phyloP scores from a whole-genome alignment of 1,284 basidiomycete species.

The Phylloporus sp. region DNA sequence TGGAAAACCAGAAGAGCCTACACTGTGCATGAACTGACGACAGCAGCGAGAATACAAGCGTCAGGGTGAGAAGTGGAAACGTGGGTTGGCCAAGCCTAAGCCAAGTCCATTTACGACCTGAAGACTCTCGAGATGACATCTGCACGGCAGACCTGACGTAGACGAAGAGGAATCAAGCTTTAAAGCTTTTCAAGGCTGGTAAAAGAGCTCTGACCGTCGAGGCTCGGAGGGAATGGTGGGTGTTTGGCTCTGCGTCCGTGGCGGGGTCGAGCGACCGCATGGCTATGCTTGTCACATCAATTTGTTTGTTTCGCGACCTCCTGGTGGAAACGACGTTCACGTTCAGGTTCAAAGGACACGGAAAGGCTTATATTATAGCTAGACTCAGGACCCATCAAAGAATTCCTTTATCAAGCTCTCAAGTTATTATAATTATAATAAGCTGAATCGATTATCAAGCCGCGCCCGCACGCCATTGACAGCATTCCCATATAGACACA shows the following conservation, averaged over 20 bases:
- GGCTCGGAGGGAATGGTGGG: neutral
- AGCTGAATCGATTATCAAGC: no score
- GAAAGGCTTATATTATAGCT: neutral
- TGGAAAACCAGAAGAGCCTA: slow-evolving; percentile 3
- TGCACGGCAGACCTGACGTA: neutral
- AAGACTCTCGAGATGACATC: slow-evolving; percentile 14
- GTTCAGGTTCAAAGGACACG: neutral
- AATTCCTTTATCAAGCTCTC: no score
- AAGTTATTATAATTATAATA: no score
- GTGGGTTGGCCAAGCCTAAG: slow-evolving; percentile 1
- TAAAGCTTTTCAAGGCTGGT: neutral
- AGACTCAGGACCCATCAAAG: neutral
- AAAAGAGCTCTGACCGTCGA: neutral
- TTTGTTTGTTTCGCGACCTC: neutral
- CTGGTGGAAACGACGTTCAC: neutral
- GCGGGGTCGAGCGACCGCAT: slow-evolving; percentile 1
- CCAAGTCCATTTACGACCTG: slow-evolving; percentile 4
- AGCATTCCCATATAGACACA: no score
- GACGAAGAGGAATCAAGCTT: neutral
- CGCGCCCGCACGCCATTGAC: no score
- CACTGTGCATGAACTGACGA: slow-evolving; percentile 26
- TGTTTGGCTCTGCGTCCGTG: neutral
- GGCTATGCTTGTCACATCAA: slow-evolving; percentile 8
- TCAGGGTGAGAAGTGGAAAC: slow-evolving; percentile 10
- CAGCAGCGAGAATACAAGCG: slow-evolving; percentile 21